Percentiles rank a stretch among this genome's conserved stretches.
These are phyloP conservation scores for Sugiyamaella americana DNA, from an alignment of 805 yeast species.

Conservation along the genomic window DNA sequence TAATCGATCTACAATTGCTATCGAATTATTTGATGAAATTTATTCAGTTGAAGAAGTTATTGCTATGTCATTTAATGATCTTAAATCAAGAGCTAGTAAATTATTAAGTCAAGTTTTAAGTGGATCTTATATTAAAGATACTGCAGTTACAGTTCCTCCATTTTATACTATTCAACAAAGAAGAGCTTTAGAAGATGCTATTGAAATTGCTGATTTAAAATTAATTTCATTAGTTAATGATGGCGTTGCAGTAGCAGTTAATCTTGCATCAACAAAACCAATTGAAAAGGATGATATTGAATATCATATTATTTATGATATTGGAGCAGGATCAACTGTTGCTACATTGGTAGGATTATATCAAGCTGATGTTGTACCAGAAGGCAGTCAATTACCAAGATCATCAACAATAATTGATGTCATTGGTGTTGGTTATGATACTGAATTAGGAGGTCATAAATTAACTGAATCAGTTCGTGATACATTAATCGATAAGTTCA, in stretches of 20 bases:
- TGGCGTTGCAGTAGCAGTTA: constrained; percentile 85
- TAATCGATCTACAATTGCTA: constrained; percentile 51
- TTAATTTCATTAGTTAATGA: constrained; percentile 74
- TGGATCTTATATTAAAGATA: constrained; percentile 47
- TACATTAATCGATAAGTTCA: constrained; percentile 54
- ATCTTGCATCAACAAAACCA: constrained; percentile 59
- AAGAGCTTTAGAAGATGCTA: constrained; percentile 64
- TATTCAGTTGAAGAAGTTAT: constrained; percentile 69
- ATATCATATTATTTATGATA: constrained; percentile 72
- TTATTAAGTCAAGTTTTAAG: constrained; percentile 41
- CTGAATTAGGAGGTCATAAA: constrained; percentile 66
- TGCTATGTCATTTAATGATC: constrained; percentile 74
- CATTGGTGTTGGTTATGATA: constrained; percentile 66
- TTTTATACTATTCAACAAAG: constrained; percentile 61
- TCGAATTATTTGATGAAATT: constrained; percentile 43
- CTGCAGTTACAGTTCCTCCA: constrained; percentile 74
- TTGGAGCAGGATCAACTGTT: constrained; percentile 88
- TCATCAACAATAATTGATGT: constrained; percentile 44
- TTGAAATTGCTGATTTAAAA: constrained; percentile 58
- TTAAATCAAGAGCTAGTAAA: constrained; percentile 56
- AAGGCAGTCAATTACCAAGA: constrained; percentile 10
- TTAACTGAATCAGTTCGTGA: constrained; percentile 63
- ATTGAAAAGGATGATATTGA: constrained; percentile 40
- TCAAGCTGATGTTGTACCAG: constrained; percentile 38
- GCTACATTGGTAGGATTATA: constrained; percentile 74